Evolutionary conservation across 768 basidiomycete genomes (phyloP), one percentile per base, ranked within the genome.

Genomic region (Jaapia argillacea): DNA sequence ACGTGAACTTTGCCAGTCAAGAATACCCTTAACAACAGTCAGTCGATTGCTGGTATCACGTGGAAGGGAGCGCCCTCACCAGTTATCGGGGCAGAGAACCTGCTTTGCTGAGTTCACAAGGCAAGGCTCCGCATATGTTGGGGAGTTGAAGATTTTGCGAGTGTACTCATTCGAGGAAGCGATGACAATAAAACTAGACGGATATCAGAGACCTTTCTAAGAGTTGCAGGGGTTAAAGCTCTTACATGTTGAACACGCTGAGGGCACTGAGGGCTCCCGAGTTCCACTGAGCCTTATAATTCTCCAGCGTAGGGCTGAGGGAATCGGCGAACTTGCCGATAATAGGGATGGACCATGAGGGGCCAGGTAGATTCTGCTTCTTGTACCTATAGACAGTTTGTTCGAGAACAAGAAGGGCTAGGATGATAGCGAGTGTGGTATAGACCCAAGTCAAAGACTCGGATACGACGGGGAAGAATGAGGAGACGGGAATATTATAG

Each of bases 221-320:
- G 5, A 5, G 4, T 28, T 6, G 25, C 6, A n/a, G 6, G 6
- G 4, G 24, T 6, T 6, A 6, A 4, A 3, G 39, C 1, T 52
- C 83, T 53, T 48, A 89, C 96, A 99, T 97, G 66, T 99, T 94
- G 69, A 99, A 99, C 3, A 99, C 96, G 58, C 88, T 92, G 45
- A 94, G 67, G 6, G 82, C 91, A 51, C 84, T 85, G 25, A 99
- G 73, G 12, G 81, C 81, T 42, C 92, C 93, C 2, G 83, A 81
- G 51, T 85, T 72, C 94, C 94, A 99, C 55, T 93, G 89, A 51
- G 71, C 74, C 71, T 83, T 85, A 70, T 99, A 99, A 33, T 76
- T 77, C 58, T 93, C 87, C 74, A 98, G 74, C 4, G 88, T 82
- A 10, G 96, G 96, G 51, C 83, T 77, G 67, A 94, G 67, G 4